Conservation (phyloP, 129 eudicot species). For the Flaveria robusta region DNA sequence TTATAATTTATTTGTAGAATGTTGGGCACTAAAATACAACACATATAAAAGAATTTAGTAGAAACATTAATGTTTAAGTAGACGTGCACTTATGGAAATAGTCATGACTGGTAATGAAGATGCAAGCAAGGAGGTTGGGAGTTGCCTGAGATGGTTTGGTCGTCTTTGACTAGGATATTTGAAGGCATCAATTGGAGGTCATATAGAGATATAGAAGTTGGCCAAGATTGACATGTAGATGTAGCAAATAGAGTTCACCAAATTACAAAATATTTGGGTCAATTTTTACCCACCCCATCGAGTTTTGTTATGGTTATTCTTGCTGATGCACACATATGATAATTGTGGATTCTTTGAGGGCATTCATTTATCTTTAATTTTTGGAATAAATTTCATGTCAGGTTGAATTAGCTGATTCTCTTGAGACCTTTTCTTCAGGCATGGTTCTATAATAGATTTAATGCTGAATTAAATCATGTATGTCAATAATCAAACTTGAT, state of each 20-base stretch:
- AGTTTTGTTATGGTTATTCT: neutral
- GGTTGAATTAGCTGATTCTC: constrained; percentile 16
- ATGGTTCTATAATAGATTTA: constrained; percentile 22
- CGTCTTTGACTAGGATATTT: neutral
- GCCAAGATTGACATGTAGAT: constrained; percentile 14
- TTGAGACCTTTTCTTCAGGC: neutral
- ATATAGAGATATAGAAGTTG: neutral
- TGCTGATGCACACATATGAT: constrained; percentile 13
- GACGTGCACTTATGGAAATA: neutral
- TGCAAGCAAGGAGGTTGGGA: constrained; percentile 1
- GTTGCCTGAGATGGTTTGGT: neutral
- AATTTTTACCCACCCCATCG: neutral
- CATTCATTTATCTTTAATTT: constrained; percentile 12
- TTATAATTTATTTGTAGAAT: neutral
- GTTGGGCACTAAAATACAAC: neutral
- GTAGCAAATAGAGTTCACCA: constrained; percentile 20
- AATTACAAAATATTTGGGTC: neutral
- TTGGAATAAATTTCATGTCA: neutral
- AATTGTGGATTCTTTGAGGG: neutral
- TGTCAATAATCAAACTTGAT: neutral
- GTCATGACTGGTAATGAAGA: constrained; percentile 8
- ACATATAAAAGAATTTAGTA: neutral
- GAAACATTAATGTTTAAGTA: constrained; percentile 13
- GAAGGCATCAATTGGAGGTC: neutral
- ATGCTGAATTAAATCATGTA: constrained; percentile 14